Evolutionary conservation across 441 rosid genomes (phyloP), one percentile per base, ranked within the genome.

Genomic region (Pelargonium fulgidum): DNA sequence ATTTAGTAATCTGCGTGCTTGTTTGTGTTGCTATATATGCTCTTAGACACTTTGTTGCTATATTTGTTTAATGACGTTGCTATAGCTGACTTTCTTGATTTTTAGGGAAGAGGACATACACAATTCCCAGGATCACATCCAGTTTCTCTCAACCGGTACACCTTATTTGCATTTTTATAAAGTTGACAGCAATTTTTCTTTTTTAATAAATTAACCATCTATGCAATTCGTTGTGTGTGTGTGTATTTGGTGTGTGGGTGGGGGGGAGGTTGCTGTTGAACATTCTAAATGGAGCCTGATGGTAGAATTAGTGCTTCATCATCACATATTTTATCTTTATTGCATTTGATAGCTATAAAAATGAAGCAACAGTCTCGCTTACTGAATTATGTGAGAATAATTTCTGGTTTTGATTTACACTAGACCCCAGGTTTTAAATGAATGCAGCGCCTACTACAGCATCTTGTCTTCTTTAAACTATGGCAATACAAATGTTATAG

Each of bases 81-180:
- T 62, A 11, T 62, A 62, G 33, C 19, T 62, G 65, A 62, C 33
- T 62, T 33, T 62, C 69, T 72, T 76, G 62, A 69, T 73, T 78
- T 75, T 67, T 85, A 95, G 98, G 89, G 79, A 78, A 81, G 97
- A 80, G 92, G 91, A 80, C 81, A 84, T 77, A 62, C 81, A 20
- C 97, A 86, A 14, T 95, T 95, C 77, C 99, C 99, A 4, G 99
- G 99, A 58, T 95, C 99, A 24, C 99, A 95, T 70, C 99, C 99
- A 42, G 99, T 95, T 70, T 95, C 99, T 68, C 91, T 95, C 72
- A 86, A 84, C 92, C 91, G 99, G 99, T 95, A 41, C 65, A 42
- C 11, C 62, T 58, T 73, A 41, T 64, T 62, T 69, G 67, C 66
- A 65, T 24, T 36, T 39, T 69, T 10, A 58, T 4, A 3, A 56